A percentile compares a stretch with the other conserved stretches of the same genome.
These are phyloP conservation scores for Populus pruinosa DNA, from an alignment of 345 rosid species.

Conservation along the genomic window DNA sequence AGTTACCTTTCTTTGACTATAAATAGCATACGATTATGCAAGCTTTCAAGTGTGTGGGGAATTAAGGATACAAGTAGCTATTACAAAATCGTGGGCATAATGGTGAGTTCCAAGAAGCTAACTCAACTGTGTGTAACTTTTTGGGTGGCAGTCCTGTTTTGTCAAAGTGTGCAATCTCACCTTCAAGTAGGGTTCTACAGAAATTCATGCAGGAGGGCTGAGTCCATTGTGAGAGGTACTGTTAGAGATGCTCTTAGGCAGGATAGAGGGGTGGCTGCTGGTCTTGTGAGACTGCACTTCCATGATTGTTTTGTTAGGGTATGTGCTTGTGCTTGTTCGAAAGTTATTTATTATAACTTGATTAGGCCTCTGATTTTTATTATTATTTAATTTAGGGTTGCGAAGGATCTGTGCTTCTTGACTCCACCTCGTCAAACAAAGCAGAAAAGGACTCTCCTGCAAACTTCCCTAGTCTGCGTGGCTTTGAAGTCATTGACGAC, in stretches of 20 bases:
- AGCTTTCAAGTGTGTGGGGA: background rate
- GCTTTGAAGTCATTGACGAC: slow-evolving; percentile 46
- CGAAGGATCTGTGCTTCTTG: slow-evolving; percentile 49
- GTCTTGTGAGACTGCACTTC: slow-evolving; percentile 54
- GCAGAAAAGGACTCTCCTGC: slow-evolving; percentile 51
- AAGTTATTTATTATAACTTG: background rate
- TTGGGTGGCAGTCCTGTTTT: slow-evolving; percentile 6
- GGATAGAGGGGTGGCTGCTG: slow-evolving; percentile 45
- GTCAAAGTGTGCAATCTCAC: slow-evolving; percentile 25
- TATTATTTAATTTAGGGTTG: slow-evolving; percentile 37
- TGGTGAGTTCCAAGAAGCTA: slow-evolving; percentile 11
- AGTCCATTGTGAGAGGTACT: slow-evolving; percentile 39
- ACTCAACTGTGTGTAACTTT: background rate
- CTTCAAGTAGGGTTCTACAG: slow-evolving; percentile 46
- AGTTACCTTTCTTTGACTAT: background rate
- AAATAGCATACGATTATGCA: background rate
- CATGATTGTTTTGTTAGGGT: slow-evolving; percentile 65
- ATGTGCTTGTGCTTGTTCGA: background rate
- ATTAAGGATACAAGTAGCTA: background rate
- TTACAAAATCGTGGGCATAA: background rate
- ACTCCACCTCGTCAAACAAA: slow-evolving; percentile 42
- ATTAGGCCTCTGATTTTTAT: background rate
- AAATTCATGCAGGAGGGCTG: slow-evolving; percentile 32
- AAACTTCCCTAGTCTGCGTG: slow-evolving; percentile 47
- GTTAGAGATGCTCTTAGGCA: slow-evolving; percentile 29